Evolutionary conservation across 164 flowering plant genomes (phyloP).

Genomic region (Vitis rotundifolia): DNA sequence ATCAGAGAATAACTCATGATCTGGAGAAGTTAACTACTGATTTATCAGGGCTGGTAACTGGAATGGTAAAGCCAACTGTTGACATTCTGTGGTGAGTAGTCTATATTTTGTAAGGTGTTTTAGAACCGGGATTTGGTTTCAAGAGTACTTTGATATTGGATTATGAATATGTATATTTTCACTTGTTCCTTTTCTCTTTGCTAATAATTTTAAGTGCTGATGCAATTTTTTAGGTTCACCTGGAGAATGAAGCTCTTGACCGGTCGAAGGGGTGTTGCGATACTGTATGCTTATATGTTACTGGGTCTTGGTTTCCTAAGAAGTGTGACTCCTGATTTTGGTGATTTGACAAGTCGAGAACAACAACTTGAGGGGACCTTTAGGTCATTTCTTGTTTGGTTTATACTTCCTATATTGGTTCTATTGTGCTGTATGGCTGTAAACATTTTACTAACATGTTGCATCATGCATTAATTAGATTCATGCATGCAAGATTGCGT

Average conservation of each 20-base stretch:
- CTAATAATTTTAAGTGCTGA: background rate
- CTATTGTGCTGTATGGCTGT: background rate
- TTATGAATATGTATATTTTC: conserved; percentile 1
- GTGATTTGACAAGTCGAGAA: conserved; percentile 79
- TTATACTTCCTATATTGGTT: conserved; percentile 9
- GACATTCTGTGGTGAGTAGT: conserved; percentile 87
- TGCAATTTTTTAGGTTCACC: conserved; percentile 68
- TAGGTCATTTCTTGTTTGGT: conserved; percentile 50
- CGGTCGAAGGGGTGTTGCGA: conserved; percentile 86
- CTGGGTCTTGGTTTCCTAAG: conserved; percentile 93
- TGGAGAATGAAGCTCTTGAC: conserved; percentile 98
- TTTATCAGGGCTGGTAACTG: conserved; percentile 89
- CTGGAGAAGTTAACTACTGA: conserved; percentile 87
- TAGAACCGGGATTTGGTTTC: background rate
- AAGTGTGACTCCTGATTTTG: conserved; percentile 92
- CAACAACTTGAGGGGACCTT: conserved; percentile 97
- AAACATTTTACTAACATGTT: conserved; percentile 3
- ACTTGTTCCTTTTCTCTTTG: background rate
- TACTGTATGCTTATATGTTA: conserved; percentile 90
- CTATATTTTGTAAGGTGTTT: background rate
- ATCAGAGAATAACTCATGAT: conserved; percentile 93
- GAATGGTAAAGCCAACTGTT: conserved; percentile 97
- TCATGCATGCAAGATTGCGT: conserved; percentile 89
- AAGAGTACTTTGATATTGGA: background rate
- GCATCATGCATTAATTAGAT: conserved; percentile 45